These are phyloP conservation scores for Aspergillus aculeatinus DNA, from an alignment of 2,329 filamentous ascomycete genomes.

Conservation along the genomic window DNA sequence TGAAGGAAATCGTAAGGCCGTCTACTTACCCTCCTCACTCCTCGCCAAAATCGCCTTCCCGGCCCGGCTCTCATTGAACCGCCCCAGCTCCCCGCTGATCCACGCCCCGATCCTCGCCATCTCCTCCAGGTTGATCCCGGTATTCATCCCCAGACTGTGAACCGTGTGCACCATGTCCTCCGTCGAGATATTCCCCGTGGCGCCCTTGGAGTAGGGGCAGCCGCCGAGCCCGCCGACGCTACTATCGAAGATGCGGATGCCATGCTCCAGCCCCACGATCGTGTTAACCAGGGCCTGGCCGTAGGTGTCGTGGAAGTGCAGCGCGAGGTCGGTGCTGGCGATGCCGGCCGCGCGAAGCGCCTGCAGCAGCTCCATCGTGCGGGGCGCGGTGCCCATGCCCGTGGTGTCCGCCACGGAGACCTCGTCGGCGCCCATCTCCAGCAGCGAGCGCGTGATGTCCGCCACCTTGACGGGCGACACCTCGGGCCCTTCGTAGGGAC, in stretches of 20 bases:
- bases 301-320: constrained; percentile 68
- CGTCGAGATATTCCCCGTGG: constrained; percentile 65
- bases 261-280: constrained; percentile 61
- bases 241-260: constrained; percentile 62
- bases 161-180: constrained; percentile 63
- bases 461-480: constrained; percentile 61
- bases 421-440: constrained; percentile 66
- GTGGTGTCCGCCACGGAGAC: constrained; percentile 67
- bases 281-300: constrained; percentile 65
- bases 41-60: constrained; percentile 53
- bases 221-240: constrained; percentile 64
- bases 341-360: constrained; percentile 61
- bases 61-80: constrained; percentile 53
- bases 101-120: constrained; percentile 57
- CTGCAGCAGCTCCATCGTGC: constrained; percentile 58
- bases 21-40: constrained; percentile 6
- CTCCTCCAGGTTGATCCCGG: constrained; percentile 57
- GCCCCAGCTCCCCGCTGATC: constrained; percentile 56
- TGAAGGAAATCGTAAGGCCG: no score
- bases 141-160: constrained; percentile 60
- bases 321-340: constrained; percentile 57
- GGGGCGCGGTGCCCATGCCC: constrained; percentile 65
- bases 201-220: constrained; percentile 64
- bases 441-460: constrained; percentile 58
- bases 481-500: constrained; percentile 65